Evolutionary conservation across 768 basidiomycete species (phyloP).

Genomic region (Boletales sp.): DNA sequence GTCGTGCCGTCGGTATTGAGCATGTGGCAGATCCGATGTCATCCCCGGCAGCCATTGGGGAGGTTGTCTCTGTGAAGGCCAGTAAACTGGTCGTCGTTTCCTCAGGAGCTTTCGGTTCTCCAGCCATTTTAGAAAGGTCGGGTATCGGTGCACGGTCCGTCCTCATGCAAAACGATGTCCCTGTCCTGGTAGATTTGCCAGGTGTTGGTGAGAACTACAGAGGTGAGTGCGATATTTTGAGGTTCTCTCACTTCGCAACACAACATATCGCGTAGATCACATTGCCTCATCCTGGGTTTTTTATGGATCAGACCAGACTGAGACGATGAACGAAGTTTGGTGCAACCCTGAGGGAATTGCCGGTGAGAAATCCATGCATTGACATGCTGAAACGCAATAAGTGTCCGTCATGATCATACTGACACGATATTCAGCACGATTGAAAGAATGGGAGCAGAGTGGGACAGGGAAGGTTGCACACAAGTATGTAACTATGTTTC

Average conservation of each 20-base stretch:
- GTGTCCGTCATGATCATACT: too few relatives aligned
- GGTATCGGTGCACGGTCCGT: constrained; percentile 37
- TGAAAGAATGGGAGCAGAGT: constrained; percentile 28
- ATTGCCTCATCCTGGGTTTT: constrained; percentile 29
- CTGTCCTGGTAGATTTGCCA: constrained; percentile 32
- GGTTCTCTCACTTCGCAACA: neutral
- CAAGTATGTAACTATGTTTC: constrained; percentile 38
- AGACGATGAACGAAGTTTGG: constrained; percentile 48
- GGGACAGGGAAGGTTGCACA: constrained; percentile 48
- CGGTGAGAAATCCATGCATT: constrained; percentile 34
- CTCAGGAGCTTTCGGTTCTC: constrained; percentile 40
- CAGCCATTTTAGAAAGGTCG: constrained; percentile 53
- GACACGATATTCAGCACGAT: constrained; percentile 15
- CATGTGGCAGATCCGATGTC: constrained; percentile 28
- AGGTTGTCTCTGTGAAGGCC: constrained; percentile 24
- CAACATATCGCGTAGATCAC: constrained; percentile 24
- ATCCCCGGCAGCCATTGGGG: constrained; percentile 10
- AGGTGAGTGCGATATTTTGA: constrained; percentile 17
- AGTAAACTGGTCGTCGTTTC: constrained; percentile 36
- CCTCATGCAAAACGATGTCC: constrained; percentile 28
- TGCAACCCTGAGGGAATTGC: constrained; percentile 29
- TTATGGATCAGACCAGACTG: constrained; percentile 39
- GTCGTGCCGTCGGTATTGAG: constrained; percentile 37
- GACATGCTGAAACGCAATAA: too few relatives aligned
- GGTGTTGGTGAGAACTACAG: constrained; percentile 43